Conservation (phyloP, 2,329 filamentous ascomycete genomes). For the Waltergamsia citrina region DNA sequence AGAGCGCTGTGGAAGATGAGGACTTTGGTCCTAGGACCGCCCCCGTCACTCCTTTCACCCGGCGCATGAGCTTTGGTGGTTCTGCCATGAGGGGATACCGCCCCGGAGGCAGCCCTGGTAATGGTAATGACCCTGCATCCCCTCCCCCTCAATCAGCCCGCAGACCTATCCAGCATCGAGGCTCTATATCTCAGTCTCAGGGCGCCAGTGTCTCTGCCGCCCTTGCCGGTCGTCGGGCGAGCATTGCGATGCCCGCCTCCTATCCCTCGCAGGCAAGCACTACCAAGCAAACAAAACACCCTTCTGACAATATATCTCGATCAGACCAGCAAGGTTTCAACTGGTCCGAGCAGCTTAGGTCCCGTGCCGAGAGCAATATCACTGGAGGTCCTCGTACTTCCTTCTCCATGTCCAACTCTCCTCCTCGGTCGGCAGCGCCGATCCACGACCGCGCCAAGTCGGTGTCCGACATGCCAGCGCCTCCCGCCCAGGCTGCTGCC, state of each 20-base stretch:
- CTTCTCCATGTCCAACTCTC: constrained; percentile 47
- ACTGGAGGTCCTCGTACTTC: constrained; percentile 41
- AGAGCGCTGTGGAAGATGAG: constrained; percentile 64
- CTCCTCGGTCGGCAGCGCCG: constrained; percentile 21
- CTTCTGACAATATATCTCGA: constrained; percentile 56
- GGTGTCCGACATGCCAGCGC: constrained; percentile 52
- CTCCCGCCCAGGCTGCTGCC: constrained; percentile 39
- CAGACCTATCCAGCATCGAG: constrained; percentile 19
- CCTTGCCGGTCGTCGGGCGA: constrained; percentile 25
- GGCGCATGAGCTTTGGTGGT: constrained; percentile 84
- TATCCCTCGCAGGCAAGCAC: constrained; percentile 47
- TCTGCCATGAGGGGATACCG: constrained; percentile 55
- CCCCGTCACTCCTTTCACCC: constrained; percentile 65
- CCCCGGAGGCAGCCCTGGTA: constrained; percentile 49
- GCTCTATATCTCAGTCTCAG: constrained; percentile 15
- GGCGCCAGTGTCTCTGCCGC: constrained; percentile 20
- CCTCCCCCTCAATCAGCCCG: constrained; percentile 22
- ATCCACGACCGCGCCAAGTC: constrained; percentile 62
- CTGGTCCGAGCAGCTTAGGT: constrained; percentile 92
- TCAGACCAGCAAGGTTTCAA: constrained; percentile 85
- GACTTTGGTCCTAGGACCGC: constrained; percentile 42
- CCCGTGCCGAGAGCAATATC: constrained; percentile 75
- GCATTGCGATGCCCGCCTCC: constrained; percentile 18
- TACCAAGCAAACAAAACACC: constrained; percentile 43
- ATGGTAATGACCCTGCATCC: constrained; percentile 46